Percentiles rank a stretch among this genome's conserved stretches.
These are phyloP conservation scores for Sphaerulina musiva DNA, from an alignment of 2,329 filamentous ascomycete genomes.

Conservation along the genomic window DNA sequence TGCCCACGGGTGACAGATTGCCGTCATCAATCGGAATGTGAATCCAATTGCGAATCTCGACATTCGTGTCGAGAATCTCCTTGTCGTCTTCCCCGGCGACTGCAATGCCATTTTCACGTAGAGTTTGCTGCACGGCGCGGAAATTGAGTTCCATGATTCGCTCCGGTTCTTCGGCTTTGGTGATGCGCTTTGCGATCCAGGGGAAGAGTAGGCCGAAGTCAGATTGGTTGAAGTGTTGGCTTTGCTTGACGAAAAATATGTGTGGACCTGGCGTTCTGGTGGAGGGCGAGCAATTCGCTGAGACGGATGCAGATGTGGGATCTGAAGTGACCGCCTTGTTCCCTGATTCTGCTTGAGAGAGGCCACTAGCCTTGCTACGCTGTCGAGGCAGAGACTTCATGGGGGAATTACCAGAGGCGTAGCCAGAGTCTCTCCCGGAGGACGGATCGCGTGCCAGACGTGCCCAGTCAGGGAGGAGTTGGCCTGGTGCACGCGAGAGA, in stretches of 20 bases:
- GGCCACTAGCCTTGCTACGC: constrained; percentile 22
- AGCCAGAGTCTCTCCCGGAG: constrained; percentile 31
- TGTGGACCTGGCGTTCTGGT: constrained; percentile 44
- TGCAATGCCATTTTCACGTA: constrained; percentile 42
- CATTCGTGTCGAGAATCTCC: constrained; percentile 33
- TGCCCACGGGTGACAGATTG: constrained; percentile 9
- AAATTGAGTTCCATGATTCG: constrained; percentile 77
- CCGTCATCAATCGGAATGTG: constrained; percentile 24
- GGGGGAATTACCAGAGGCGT: constrained; percentile 25
- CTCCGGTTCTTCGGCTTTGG: constrained; percentile 60
- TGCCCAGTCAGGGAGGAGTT: constrained; percentile 28
- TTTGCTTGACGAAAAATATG: constrained; percentile 66
- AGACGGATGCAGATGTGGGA: neutral
- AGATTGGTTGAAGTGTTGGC: constrained; percentile 75
- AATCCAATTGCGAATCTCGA: constrained; percentile 25
- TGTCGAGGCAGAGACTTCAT: constrained; percentile 20
- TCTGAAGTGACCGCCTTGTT: constrained; percentile 2
- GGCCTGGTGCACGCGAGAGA: constrained; percentile 25
- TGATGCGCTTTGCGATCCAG: constrained; percentile 49
- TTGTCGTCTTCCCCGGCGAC: constrained; percentile 38
- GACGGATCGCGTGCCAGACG: constrained; percentile 26
- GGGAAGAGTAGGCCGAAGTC: constrained; percentile 82
- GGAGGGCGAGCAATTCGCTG: constrained; percentile 1
- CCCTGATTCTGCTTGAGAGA: constrained; percentile 17
- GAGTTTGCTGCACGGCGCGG: constrained; percentile 70